Evolutionary conservation across 495 filamentous ascomycete genomes (phyloP).

Genomic region (Pyrenopolyporus hunteri): DNA sequence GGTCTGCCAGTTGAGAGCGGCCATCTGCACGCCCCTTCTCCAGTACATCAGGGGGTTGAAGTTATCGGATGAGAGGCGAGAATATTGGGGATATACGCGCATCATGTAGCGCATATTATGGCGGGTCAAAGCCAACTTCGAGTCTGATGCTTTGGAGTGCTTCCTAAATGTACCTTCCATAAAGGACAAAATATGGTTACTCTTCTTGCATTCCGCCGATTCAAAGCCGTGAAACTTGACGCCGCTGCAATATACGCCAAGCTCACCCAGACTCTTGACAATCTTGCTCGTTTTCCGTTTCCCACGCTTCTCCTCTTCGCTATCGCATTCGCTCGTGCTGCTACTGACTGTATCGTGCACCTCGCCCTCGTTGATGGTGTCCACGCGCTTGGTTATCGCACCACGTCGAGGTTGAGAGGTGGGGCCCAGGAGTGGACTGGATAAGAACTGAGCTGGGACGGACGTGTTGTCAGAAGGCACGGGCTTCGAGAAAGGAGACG

Average conservation of each 20-base stretch:
- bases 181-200: constrained; percentile 94
- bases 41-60: constrained; percentile 92
- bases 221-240: constrained; percentile 82
- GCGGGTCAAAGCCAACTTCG: constrained; percentile 74
- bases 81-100: constrained; percentile 86
- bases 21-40: constrained; percentile 96
- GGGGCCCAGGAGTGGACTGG: constrained; percentile 60
- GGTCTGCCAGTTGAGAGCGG: constrained; percentile 96
- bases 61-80: constrained; percentile 83
- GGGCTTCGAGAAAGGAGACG: constrained; percentile 73
- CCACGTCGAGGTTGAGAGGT: constrained; percentile 42
- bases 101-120: constrained; percentile 94
- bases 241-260: constrained; percentile 88
- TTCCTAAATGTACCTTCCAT: constrained; percentile 82
- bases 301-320: constrained; percentile 60
- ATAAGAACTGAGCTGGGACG: constrained; percentile 59
- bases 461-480: constrained; percentile 58
- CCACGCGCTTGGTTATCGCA: constrained; percentile 42
- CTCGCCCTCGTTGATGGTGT: constrained; percentile 57
- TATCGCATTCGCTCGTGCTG: constrained; percentile 65
- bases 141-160: constrained; percentile 71
- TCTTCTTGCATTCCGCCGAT: constrained; percentile 74
- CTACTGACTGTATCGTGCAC: constrained; percentile 58
- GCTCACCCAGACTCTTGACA: constrained; percentile 76
- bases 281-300: constrained; percentile 84